Conservation (phyloP, 805 yeast species). For the Metschnikowia cubensis region DNA sequence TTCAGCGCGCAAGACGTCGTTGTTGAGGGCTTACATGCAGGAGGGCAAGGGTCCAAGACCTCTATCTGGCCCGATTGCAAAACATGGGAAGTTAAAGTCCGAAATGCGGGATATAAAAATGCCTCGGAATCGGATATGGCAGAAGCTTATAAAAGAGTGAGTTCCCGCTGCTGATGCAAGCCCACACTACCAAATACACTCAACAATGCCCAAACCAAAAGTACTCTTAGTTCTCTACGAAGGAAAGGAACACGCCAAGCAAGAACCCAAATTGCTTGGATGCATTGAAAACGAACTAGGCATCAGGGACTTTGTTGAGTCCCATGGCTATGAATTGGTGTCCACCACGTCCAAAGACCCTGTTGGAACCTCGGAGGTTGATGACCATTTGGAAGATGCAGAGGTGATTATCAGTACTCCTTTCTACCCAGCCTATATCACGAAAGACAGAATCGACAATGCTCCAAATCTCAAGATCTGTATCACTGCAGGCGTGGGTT, state of each 20-base stretch:
- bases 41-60: background rate
- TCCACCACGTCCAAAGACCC: conserved; percentile 67
- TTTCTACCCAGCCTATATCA: conserved; percentile 76
- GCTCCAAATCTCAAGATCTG: conserved; percentile 69
- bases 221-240: conserved; percentile 56
- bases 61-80: background rate
- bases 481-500: conserved; percentile 82
- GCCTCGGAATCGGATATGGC: conserved; percentile 4
- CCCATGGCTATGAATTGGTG: conserved; percentile 62
- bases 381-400: conserved; percentile 63
- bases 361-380: conserved; percentile 53
- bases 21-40: background rate
- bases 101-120: conserved; percentile 4
- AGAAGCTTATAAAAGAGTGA: background rate
- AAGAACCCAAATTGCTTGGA: conserved; percentile 62
- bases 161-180: background rate
- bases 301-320: conserved; percentile 57
- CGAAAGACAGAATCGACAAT: conserved; percentile 58
- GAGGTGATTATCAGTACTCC: conserved; percentile 80
- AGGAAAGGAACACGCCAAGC: conserved; percentile 55
- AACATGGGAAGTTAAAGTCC: background rate
- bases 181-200: background rate
- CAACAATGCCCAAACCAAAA: conserved; percentile 22
- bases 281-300: conserved; percentile 76
- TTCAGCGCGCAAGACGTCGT: background rate